Conservation (phyloP, 139 green algal species). For the Chlamydomonas eustigma region DNA sequence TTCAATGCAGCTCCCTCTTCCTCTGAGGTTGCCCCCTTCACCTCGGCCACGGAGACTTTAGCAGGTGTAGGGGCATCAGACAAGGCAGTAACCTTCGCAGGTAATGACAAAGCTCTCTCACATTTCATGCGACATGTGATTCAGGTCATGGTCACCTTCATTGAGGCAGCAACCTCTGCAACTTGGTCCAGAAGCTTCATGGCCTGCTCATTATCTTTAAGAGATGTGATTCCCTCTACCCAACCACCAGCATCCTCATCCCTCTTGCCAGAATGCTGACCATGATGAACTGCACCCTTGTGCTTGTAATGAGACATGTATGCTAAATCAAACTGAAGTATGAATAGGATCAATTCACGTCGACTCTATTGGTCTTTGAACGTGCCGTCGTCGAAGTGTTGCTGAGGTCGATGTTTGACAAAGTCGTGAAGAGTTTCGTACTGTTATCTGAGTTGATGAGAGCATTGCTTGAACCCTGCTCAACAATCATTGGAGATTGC, state of each 20-base stretch:
- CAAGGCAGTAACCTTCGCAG: not conserved
- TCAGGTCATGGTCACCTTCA: too few relatives aligned
- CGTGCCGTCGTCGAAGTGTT: not conserved
- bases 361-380: not conserved
- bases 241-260: slow-evolving; percentile 27
- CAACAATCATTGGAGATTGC: too few relatives aligned
- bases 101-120: not conserved
- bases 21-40: not conserved
- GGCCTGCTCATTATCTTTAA: slow-evolving; percentile 38
- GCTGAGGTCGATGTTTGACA: too few relatives aligned
- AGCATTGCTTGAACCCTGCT: too few relatives aligned
- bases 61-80: not conserved
- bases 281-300: not conserved
- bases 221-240: slow-evolving; percentile 58
- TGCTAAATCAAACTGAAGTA: not conserved
- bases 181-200: slow-evolving; percentile 28
- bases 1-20: not conserved
- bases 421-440: too few relatives aligned
- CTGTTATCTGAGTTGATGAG: too few relatives aligned
- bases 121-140: not conserved
- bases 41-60: not conserved
- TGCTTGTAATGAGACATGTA: not conserved
- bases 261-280: not conserved
- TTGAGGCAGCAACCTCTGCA: not conserved
- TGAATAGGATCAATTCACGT: not conserved